These are phyloP conservation scores for Globisporangium splendens DNA, from an alignment of 352 stramenopile genomes.

Conservation along the genomic window DNA sequence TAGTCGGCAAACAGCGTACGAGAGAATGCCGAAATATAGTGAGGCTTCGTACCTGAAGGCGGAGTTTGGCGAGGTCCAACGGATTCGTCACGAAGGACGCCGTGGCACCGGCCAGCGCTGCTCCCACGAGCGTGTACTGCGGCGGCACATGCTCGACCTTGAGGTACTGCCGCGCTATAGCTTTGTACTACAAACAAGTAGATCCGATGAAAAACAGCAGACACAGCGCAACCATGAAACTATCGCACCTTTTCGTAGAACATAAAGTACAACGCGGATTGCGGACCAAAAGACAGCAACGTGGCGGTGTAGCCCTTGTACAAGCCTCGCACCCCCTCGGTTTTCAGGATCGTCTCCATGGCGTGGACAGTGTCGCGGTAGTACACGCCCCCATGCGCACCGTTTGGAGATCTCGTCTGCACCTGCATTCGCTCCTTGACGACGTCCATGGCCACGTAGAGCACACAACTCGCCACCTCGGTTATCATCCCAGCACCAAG, in stretches of 20 bases:
- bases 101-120: constrained; percentile 84
- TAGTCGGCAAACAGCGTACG: no score
- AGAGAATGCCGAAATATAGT: no score
- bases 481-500: constrained; percentile 65
- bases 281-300: constrained; percentile 95
- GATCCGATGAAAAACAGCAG: background rate
- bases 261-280: constrained; percentile 98
- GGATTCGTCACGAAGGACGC: constrained; percentile 97
- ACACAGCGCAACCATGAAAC: background rate
- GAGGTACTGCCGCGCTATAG: constrained; percentile 35
- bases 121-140: constrained; percentile 58
- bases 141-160: constrained; percentile 42
- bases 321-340: constrained; percentile 88
- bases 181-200: constrained; percentile 40
- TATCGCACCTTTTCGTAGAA: constrained; percentile 91
- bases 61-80: constrained; percentile 95
- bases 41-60: constrained; percentile 94
- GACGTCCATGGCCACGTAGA: constrained; percentile 98
- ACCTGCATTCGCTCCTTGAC: constrained; percentile 98
- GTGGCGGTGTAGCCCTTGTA: constrained; percentile 96
- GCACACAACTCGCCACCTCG: constrained; percentile 87
- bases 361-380: constrained; percentile 92
- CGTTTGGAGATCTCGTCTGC: constrained; percentile 35
- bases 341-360: constrained; percentile 86
- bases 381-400: constrained; percentile 49